Percentiles rank a stretch among this genome's conserved stretches.
Evolutionary conservation across 129 eudicot species (phyloP).

Genomic region (Rutidosis leptorrhynchoides): DNA sequence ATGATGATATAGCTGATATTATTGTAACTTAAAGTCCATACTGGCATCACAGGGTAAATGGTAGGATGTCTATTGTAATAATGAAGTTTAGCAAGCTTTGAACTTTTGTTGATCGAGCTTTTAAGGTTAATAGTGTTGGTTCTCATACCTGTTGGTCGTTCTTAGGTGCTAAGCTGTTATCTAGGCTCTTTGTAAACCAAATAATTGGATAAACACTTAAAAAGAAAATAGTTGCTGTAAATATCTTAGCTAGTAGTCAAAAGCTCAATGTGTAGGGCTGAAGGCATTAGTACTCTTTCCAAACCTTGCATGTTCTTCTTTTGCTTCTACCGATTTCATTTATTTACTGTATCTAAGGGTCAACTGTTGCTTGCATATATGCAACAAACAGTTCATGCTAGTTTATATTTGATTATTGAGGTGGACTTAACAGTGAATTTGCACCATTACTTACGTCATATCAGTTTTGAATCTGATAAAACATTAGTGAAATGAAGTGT

Average conservation of each 20-base stretch:
- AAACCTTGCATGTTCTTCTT: not conserved
- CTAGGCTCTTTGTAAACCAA: not conserved
- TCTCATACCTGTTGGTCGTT: not conserved
- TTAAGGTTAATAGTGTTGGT: not conserved
- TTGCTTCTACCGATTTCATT: not conserved
- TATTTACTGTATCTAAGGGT: not conserved
- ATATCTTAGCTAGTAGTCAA: not conserved
- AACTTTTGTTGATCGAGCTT: not conserved
- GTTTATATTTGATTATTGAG: not conserved
- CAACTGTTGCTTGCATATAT: not conserved
- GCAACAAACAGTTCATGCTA: not conserved
- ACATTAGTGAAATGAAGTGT: not conserved
- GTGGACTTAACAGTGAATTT: not conserved
- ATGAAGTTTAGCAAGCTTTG: not conserved
- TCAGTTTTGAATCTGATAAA: no score
- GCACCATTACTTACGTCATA: not conserved
- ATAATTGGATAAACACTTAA: not conserved
- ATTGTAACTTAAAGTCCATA: not conserved
- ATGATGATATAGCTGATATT: no score
- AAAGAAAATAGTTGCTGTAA: slow-evolving; percentile 10
- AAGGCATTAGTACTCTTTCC: not conserved
- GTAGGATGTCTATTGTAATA: not conserved
- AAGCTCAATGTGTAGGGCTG: not conserved
- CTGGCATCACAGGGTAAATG: not conserved
- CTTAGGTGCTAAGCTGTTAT: not conserved